Evolutionary conservation across 352 stramenopile species (phyloP).

Genomic region (Phytophthora quininea): DNA sequence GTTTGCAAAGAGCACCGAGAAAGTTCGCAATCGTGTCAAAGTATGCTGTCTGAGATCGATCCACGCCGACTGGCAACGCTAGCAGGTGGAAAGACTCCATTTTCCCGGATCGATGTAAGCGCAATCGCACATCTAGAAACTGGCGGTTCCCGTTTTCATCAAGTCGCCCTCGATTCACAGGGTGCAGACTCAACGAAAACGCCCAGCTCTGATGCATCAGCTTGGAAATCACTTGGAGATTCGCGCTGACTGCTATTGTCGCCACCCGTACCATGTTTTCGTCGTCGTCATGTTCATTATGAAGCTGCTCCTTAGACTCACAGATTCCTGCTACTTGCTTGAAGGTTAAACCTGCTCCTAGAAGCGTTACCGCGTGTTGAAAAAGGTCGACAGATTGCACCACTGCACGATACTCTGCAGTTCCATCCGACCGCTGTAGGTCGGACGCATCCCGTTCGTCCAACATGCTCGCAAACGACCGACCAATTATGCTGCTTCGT

Average conservation of each 20-base stretch:
- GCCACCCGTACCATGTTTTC: conserved; percentile 11
- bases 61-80: conserved; percentile 10
- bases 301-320: neutral
- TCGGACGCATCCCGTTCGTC: conserved; percentile 20
- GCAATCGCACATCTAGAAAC: conserved; percentile 28
- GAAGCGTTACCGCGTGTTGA: conserved; percentile 18
- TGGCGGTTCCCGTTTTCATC: conserved; percentile 3
- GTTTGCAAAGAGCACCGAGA: conserved; percentile 20
- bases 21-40: conserved; percentile 23
- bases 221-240: conserved; percentile 21
- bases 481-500: neutral
- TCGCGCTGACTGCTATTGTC: conserved; percentile 17
- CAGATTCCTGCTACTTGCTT: conserved; percentile 25
- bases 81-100: conserved; percentile 26
- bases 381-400: conserved; percentile 16
- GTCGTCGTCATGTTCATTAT: neutral
- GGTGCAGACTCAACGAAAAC: conserved; percentile 26
- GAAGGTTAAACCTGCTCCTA: conserved; percentile 25
- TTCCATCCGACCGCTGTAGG: conserved; percentile 23
- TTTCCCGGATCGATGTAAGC: conserved; percentile 7
- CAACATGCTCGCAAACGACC: conserved; percentile 25
- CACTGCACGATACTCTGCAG: conserved; percentile 23
- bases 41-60: conserved; percentile 5
- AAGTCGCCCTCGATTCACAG: conserved; percentile 9
- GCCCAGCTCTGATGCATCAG: conserved; percentile 22